Evolutionary conservation across 225 moss, liverwort and hornwort genomes (phyloP), one percentile per base, ranked within the genome.

Genomic region (Bryoerythrophyllum caledonicum): DNA sequence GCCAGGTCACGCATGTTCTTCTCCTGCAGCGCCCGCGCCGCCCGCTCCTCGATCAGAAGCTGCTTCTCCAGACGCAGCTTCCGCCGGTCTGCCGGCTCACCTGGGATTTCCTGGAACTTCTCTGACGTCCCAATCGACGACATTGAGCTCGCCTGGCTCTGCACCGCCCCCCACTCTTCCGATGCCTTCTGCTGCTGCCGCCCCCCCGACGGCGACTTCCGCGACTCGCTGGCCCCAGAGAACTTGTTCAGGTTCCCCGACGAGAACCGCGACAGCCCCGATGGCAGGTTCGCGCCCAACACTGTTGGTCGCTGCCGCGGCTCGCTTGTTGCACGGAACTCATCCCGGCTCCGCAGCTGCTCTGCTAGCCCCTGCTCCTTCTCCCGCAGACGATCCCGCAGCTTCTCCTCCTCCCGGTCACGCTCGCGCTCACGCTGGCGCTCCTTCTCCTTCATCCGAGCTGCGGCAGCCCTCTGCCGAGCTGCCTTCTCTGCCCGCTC

Each of bases 1-100:
- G 90, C 90, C 68, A 80, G 85, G 76, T 99, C 99, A 15, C 99
- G 95, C 86, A 95, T 89, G 88, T 92, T 92, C 82, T 91, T 99
- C 79, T 95, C 93, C 66, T 86, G 88, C 59, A 99, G 68, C 3
- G 95, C 99, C 49, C 76, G 84, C 1, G 91, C 89, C 3, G 99
- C 93, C 34, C 99, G 91, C 75, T 99, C 90, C 81, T 86, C 85
- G n/a, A 93, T 93, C 63, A 89, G 88, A 67, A 85, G 74, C 55
- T 91, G 78, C 54, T 91, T 88, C n/a, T 95, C 99, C 60, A 74
- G 78, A 19, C 89, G 89, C 49, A 89, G 53, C 51, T 83, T 90
- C 68, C 90, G 81, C 10, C 82, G 27, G 28, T 82, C 86, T 14
- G 80, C 78, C 0, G 85, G 85, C 84, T 90, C 91, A 15, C 84